These are phyloP conservation scores for Pelargonium exstipulatum DNA, from an alignment of 441 rosid species.

Conservation along the genomic window DNA sequence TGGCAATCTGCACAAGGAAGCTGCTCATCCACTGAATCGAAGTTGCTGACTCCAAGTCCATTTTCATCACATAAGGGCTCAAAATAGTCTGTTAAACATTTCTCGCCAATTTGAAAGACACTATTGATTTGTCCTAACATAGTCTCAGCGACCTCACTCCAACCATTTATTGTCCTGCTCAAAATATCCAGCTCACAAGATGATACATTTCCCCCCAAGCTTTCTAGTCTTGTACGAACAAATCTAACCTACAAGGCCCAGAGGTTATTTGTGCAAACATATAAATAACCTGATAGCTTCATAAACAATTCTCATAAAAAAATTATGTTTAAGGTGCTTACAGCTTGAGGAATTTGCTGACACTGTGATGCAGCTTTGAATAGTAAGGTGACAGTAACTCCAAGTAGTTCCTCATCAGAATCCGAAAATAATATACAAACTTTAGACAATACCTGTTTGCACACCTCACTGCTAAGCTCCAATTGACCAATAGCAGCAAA, in stretches of 20 bases:
- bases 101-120: neutral
- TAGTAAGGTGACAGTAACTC: slow-evolving; percentile 8
- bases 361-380: slow-evolving; percentile 10
- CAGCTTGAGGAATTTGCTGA: slow-evolving; percentile 11
- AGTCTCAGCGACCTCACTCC: slow-evolving; percentile 6
- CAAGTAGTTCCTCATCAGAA: neutral
- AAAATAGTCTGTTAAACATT: neutral
- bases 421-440: neutral
- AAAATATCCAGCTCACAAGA: slow-evolving; percentile 2
- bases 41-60: neutral
- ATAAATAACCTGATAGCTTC: neutral
- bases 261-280: neutral
- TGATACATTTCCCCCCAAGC: neutral
- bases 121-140: neutral
- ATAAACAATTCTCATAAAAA: neutral
- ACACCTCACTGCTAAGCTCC: slow-evolving; percentile 1
- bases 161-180: slow-evolving; percentile 2
- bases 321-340: neutral
- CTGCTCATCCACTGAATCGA: neutral
- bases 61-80: slow-evolving; percentile 8
- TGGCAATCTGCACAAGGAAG: slow-evolving; percentile 3
- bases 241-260: slow-evolving; percentile 7
- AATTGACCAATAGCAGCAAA: slow-evolving; percentile 11
- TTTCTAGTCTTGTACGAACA: slow-evolving; percentile 12
- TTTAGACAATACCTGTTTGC: neutral